A percentile compares a stretch with the other conserved stretches of the same genome.
Evolutionary conservation across 257 asterid species (phyloP).

Genomic region (Solanum etuberosum): DNA sequence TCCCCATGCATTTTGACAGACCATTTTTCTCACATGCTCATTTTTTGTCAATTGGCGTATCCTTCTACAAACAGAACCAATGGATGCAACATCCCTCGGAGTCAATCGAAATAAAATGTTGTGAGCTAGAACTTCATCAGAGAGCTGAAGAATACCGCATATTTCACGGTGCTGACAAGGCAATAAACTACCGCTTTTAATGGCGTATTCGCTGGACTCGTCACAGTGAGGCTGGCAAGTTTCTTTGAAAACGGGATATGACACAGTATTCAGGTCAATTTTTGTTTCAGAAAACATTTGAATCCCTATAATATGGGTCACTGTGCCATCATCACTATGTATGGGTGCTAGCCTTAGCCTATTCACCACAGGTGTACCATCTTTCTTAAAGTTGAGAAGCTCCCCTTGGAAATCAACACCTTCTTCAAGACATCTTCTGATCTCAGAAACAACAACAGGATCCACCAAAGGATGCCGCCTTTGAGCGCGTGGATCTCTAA

Average conservation of each 20-base stretch:
- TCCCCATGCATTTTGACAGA: conserved; percentile 94
- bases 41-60: conserved; percentile 66
- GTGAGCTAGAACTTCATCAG: conserved; percentile 87
- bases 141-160: conserved; percentile 61
- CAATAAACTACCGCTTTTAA: conserved; percentile 22
- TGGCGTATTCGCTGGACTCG: conserved; percentile 22
- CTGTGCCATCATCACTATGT: conserved; percentile 66
- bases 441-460: conserved; percentile 86
- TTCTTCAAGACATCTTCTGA: conserved; percentile 70
- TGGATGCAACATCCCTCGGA: conserved; percentile 85
- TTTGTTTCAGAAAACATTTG: conserved; percentile 66
- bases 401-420: conserved; percentile 89
- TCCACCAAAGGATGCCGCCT: conserved; percentile 92
- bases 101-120: conserved; percentile 67
- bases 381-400: conserved; percentile 87
- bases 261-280: conserved; percentile 53
- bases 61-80: conserved; percentile 81
- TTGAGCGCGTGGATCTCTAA: conserved; percentile 77
- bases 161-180: conserved; percentile 25
- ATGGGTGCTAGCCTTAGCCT: conserved; percentile 70
- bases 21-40: conserved; percentile 76
- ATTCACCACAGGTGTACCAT: conserved; percentile 79
- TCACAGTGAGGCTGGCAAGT: conserved; percentile 28
- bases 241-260: conserved; percentile 81
- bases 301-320: conserved; percentile 72